phyloP scores from a whole-genome alignment of 2,329 filamentous ascomycete species.

The Thielaviopsis euricoi region DNA sequence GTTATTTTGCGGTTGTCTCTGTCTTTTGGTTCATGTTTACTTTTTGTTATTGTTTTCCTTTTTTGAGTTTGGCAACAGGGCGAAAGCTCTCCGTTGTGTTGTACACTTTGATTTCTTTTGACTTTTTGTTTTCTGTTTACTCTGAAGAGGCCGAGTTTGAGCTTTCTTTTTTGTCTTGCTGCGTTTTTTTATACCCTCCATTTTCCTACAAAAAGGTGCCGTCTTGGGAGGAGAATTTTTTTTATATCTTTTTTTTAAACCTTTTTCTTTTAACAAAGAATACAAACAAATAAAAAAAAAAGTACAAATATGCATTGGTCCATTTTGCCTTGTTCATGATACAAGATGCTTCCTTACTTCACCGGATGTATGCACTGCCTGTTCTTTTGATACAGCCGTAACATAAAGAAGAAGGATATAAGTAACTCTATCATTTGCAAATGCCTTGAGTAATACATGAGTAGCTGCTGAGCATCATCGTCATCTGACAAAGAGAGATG shows the following conservation, averaged over 20 bases:
- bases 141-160: too few species aligned
- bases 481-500: too few species aligned
- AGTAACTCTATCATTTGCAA: too few species aligned
- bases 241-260: neutral
- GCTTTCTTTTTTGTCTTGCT: neutral
- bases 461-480: too few species aligned
- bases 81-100: conserved; percentile 1
- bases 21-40: neutral
- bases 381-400: too few species aligned
- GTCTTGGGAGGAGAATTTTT: neutral
- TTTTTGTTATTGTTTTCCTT: neutral
- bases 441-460: too few species aligned
- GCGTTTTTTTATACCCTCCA: neutral
- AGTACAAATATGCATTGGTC: too few species aligned
- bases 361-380: neutral
- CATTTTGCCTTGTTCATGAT: too few species aligned
- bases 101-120: conserved; percentile 1
- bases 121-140: neutral
- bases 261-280: too few species aligned
- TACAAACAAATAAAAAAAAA: too few species aligned
- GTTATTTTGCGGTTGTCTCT: conserved; percentile 5
- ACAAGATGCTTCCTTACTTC: neutral
- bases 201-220: neutral
- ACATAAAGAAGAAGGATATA: too few species aligned
- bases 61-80: neutral